phyloP scores from a whole-genome alignment of 306 rosid genomes.

The Glycine latifolia region DNA sequence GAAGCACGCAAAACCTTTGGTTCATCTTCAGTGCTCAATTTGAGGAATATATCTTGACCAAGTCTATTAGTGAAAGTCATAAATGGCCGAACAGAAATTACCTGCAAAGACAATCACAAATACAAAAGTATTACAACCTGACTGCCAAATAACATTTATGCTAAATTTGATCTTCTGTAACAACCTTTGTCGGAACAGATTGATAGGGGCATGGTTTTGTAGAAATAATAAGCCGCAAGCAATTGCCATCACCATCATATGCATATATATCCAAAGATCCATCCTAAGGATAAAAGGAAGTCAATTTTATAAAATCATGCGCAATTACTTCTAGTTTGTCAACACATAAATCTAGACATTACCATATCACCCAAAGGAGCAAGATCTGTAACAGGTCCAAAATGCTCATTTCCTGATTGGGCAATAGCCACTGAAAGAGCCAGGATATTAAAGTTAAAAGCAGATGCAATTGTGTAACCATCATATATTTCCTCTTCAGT shows the following conservation, averaged over 20 bases:
- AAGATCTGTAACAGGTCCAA: slow-evolving; percentile 85
- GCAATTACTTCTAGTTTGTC: slow-evolving; percentile 16
- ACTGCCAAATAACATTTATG: slow-evolving; percentile 30
- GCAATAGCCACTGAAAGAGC: slow-evolving; percentile 82
- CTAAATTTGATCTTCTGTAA: slow-evolving; percentile 30
- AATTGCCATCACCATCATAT: slow-evolving; percentile 74
- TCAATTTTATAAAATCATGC: slow-evolving; percentile 23
- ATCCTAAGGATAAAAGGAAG: slow-evolving; percentile 63
- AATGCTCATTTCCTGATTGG: slow-evolving; percentile 66
- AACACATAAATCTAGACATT: slow-evolving; percentile 41
- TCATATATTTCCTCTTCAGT: slow-evolving; percentile 85
- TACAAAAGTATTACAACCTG: slow-evolving; percentile 18
- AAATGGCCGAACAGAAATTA: slow-evolving; percentile 81
- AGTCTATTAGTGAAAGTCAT: slow-evolving; percentile 95
- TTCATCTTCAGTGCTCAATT: slow-evolving; percentile 78
- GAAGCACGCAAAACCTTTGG: slow-evolving; percentile 79
- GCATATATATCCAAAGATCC: slow-evolving; percentile 90
- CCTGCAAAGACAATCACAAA: slow-evolving; percentile 57
- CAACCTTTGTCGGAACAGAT: slow-evolving; percentile 95
- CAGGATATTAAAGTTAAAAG: slow-evolving; percentile 76
- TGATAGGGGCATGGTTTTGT: slow-evolving; percentile 85
- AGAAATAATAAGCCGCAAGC: slow-evolving; percentile 80
- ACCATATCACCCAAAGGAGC: slow-evolving; percentile 93
- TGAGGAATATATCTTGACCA: slow-evolving; percentile 81
- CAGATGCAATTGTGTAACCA: slow-evolving; percentile 85